A percentile compares a stretch with the other conserved stretches of the same genome.
Evolutionary conservation across 176 grass and related monocot species (phyloP).

Genomic region (Oryza meyeriana): DNA sequence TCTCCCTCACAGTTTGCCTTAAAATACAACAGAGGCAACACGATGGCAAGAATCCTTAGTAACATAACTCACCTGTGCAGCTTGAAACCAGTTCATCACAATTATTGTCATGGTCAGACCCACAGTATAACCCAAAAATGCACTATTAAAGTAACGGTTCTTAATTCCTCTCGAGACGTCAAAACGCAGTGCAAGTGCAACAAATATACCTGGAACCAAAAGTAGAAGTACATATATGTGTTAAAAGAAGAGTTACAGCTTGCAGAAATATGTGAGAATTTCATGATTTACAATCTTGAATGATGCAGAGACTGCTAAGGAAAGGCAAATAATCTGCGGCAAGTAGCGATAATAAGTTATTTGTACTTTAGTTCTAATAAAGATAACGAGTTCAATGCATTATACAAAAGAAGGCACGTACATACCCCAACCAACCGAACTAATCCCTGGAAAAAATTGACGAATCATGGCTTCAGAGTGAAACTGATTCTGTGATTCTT

Average conservation of each 20-base stretch:
- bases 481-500: neutral
- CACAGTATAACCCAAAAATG: slow-evolving; percentile 73
- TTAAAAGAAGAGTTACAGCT: neutral
- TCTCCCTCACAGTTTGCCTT: neutral
- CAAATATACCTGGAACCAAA: slow-evolving; percentile 76
- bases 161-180: slow-evolving; percentile 84
- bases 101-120: slow-evolving; percentile 79
- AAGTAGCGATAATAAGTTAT: neutral
- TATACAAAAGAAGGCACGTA: neutral
- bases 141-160: slow-evolving; percentile 78
- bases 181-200: slow-evolving; percentile 87
- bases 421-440: neutral
- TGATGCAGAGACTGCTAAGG: neutral
- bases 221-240: neutral
- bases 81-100: slow-evolving; percentile 99
- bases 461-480: neutral
- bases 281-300: neutral
- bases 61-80: slow-evolving; percentile 63
- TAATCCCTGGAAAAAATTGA: neutral
- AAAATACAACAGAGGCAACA: neutral
- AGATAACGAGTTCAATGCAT: neutral
- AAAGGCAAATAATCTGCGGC: neutral
- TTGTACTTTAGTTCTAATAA: neutral
- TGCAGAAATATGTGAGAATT: neutral
- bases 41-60: neutral